Conservation (phyloP, 2,329 filamentous ascomycete genomes). For the Cryphonectria japonica region DNA sequence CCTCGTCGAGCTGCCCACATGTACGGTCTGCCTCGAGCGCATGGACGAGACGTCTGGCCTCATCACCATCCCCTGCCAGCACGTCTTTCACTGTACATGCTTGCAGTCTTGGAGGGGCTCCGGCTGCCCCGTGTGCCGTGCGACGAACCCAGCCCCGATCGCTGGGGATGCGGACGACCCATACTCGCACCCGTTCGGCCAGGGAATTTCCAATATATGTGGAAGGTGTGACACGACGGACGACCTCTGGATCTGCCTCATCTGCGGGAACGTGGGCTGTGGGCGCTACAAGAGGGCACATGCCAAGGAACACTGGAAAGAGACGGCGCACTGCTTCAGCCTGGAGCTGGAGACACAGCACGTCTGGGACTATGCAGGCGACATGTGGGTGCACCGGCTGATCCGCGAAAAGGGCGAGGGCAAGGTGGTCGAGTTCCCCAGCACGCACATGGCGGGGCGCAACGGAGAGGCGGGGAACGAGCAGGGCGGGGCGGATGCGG, state of each 20-base stretch:
- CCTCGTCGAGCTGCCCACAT: slow-evolving; percentile 89
- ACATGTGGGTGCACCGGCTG: slow-evolving; percentile 93
- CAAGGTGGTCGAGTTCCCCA: slow-evolving; percentile 87
- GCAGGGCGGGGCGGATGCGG: slow-evolving; percentile 38
- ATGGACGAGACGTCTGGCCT: slow-evolving; percentile 98
- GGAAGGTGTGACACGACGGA: slow-evolving; percentile 76
- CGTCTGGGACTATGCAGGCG: slow-evolving; percentile 96
- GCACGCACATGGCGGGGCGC: slow-evolving; percentile 38
- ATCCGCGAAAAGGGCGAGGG: slow-evolving; percentile 93
- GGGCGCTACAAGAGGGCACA: slow-evolving; percentile 93
- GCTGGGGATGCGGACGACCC: slow-evolving; percentile 53
- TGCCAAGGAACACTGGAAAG: slow-evolving; percentile 90
- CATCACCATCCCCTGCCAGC: slow-evolving; percentile 94
- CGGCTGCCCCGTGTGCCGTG: slow-evolving; percentile 92
- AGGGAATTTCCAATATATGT: slow-evolving; percentile 71
- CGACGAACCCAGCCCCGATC: slow-evolving; percentile 62
- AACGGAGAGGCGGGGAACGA: slow-evolving; percentile 33
- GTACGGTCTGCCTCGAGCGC: slow-evolving; percentile 92
- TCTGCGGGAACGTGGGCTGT: slow-evolving; percentile 91
- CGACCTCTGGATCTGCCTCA: slow-evolving; percentile 94
- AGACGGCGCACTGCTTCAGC: slow-evolving; percentile 86
- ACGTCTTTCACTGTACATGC: slow-evolving; percentile 96
- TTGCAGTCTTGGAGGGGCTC: slow-evolving; percentile 94
- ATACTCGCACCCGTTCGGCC: slow-evolving; percentile 60
- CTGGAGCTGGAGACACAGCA: slow-evolving; percentile 93